Evolutionary conservation across 2,329 filamentous ascomycete genomes (phyloP).

Genomic region (Xylariaceae sp.): DNA sequence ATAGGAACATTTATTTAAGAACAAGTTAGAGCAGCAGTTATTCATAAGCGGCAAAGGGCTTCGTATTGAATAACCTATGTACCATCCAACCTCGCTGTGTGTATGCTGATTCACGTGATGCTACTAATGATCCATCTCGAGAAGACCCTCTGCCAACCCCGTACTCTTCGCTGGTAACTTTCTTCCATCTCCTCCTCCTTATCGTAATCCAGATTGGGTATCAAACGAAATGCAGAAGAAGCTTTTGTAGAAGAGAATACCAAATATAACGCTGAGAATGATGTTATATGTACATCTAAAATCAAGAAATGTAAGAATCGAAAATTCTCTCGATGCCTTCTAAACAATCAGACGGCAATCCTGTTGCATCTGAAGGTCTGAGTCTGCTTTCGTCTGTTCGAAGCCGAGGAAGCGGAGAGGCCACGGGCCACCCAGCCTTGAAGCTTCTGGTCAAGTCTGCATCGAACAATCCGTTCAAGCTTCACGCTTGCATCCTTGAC

Average conservation of each 20-base stretch:
- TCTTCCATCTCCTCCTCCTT: not conserved
- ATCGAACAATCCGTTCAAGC: not conserved
- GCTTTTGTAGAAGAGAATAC: not conserved
- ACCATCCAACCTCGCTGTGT: too few relatives aligned
- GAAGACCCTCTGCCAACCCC: not conserved
- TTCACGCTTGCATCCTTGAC: not conserved
- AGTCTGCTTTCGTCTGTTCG: not conserved
- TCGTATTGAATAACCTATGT: too few relatives aligned
- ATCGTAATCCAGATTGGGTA: slow-evolving; percentile 1
- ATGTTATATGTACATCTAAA: slow-evolving; percentile 1
- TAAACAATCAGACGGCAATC: too few relatives aligned
- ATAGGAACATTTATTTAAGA: too few relatives aligned
- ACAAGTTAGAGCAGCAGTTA: too few relatives aligned
- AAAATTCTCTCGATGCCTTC: too few relatives aligned
- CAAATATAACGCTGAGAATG: not conserved
- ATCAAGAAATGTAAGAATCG: not conserved
- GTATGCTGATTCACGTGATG: too few relatives aligned
- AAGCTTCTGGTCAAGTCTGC: not conserved
- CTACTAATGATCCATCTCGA: not conserved
- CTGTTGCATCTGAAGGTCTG: not conserved
- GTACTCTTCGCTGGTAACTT: not conserved
- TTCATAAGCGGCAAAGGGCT: too few relatives aligned
- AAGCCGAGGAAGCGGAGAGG: not conserved
- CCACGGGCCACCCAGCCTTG: not conserved
- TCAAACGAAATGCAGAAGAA: slow-evolving; percentile 1